phyloP scores from a whole-genome alignment of 805 yeast genomes.

The Lipomyces japonicus region DNA sequence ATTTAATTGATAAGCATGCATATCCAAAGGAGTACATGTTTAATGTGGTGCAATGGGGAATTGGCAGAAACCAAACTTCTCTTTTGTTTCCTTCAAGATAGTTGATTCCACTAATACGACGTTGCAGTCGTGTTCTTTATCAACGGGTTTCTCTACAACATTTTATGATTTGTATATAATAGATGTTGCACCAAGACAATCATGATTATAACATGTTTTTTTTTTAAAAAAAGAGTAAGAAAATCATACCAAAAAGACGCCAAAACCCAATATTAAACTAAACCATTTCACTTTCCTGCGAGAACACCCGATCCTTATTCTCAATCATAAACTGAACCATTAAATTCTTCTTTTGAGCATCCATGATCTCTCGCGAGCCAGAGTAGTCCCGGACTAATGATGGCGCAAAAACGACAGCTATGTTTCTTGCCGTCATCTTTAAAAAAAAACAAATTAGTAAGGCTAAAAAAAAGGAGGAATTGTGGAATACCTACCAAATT shows the following conservation, averaged over 20 bases:
- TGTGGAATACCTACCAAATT: conserved; percentile 46
- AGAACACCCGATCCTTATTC: conserved; percentile 26
- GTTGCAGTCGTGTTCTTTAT: too few species aligned
- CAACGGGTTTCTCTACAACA: too few species aligned
- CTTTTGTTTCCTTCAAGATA: too few species aligned
- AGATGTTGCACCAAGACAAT: too few species aligned
- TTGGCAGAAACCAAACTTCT: conserved; percentile 18
- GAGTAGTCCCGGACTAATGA: conserved; percentile 74
- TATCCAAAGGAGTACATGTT: conserved; percentile 42
- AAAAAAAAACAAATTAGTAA: neutral
- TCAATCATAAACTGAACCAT: conserved; percentile 66
- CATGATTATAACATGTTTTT: too few species aligned
- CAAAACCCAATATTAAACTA: too few species aligned
- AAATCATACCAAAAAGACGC: too few species aligned
- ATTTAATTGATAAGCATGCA: conserved; percentile 50
- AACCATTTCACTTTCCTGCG: conserved; percentile 6
- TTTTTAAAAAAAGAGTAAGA: neutral
- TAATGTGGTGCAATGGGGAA: conserved; percentile 23
- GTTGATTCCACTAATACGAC: too few species aligned
- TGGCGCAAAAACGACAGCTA: conserved; percentile 93
- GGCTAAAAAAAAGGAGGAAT: neutral
- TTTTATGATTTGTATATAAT: too few species aligned
- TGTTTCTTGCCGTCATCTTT: conserved; percentile 69
- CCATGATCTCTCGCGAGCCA: conserved; percentile 78
- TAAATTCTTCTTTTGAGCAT: conserved; percentile 75